These are phyloP conservation scores for Alliaria petiolata DNA, from an alignment of 345 rosid genomes.

Conservation along the genomic window DNA sequence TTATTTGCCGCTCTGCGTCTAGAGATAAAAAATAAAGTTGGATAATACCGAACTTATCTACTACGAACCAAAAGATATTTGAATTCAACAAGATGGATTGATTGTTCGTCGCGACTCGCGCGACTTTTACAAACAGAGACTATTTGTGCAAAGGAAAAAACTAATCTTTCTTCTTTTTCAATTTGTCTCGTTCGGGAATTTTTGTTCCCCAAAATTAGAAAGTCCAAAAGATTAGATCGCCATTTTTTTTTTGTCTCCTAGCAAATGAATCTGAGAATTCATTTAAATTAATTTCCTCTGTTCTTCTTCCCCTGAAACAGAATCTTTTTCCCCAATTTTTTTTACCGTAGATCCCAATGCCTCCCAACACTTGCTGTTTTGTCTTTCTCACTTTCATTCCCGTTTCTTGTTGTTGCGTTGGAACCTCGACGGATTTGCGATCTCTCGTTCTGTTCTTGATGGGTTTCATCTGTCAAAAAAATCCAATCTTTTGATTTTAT, in stretches of 20 bases:
- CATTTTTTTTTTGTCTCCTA: constrained; percentile 23
- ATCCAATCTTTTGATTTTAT: background rate
- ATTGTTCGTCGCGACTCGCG: background rate
- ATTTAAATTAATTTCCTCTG: background rate
- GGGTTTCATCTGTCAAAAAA: background rate
- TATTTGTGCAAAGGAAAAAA: background rate
- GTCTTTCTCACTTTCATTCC: constrained; percentile 4
- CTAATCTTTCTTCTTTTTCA: background rate
- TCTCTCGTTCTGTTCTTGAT: background rate
- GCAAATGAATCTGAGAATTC: constrained; percentile 8
- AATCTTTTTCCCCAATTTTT: constrained; percentile 2
- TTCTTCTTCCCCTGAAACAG: background rate
- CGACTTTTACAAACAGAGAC: background rate
- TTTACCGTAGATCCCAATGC: constrained; percentile 7
- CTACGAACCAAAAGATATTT: background rate
- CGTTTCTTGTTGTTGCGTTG: background rate
- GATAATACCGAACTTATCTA: constrained; percentile 9
- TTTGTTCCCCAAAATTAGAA: constrained; percentile 22
- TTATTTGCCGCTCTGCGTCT: background rate
- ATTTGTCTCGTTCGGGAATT: constrained; percentile 5
- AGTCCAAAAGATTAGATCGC: constrained; percentile 14
- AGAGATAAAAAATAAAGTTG: background rate
- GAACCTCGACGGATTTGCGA: background rate
- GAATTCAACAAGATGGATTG: background rate
- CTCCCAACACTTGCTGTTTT: background rate